Evolutionary conservation across 2,329 filamentous ascomycete species (phyloP), one percentile per base, ranked within the genome.

Genomic region (Didymella lethalis): DNA sequence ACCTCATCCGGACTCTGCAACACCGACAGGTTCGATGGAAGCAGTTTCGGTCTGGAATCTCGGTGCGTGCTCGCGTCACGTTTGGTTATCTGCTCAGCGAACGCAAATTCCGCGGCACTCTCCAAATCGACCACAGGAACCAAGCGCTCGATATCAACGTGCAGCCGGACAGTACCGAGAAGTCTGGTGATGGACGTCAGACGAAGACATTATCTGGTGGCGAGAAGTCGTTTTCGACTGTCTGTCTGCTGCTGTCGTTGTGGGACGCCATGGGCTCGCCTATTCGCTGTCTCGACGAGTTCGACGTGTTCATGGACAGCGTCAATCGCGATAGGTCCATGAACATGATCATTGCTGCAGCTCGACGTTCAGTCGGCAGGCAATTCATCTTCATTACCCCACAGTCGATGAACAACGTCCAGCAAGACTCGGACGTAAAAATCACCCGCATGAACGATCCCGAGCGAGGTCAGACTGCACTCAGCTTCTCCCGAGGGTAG

Each of bases 191-290:
- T 4, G 93, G 92, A 2, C 87, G 94, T 48, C 90, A 91, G 70
- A 94, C 95, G 25, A 96, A 92, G 79, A 98, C 94, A 0, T 82
- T 99, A 1, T 97, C 93, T 8, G 95, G 95, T 52, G 95, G 95
- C 29, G 95, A 99, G 76, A 99, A 99, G 77, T 98, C 94, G 0
- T 99, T 98, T 76, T 96, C 93, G 3, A 97, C 94, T 4, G 96
- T 98, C 59, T 99, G 95, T 78, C 85, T 99, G 68, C 81, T 99
- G 54, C 84, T 99, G 31, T 88, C 93, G 2, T 89, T 99, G 18
- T 99, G 95, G 95, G 95, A 99, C 74, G 94, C 95, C 29, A 99
- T 99, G 90, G 94, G 95, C 11, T 96, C 93, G 18, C 94, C 93
- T 0, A 90, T 99, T 61, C 88, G 95, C 54, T 99, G 95, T 72